phyloP scores from a whole-genome alignment of 2,329 filamentous ascomycete species.

The Aspergillus bombycis region DNA sequence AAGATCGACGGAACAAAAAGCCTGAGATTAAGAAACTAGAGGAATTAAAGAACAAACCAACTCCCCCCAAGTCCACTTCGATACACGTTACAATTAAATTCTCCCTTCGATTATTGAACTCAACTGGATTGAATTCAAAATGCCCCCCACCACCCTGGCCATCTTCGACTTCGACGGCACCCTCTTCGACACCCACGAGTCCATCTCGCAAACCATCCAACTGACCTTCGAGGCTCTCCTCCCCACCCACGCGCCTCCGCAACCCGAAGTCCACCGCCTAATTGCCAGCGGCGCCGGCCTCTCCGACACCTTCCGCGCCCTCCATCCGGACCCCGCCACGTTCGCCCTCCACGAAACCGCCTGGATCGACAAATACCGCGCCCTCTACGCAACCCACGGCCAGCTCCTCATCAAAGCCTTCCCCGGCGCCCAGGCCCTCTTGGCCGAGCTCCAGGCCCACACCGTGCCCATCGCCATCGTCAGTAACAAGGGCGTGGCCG shows the following conservation, averaged over 20 bases:
- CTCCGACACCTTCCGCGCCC: slow-evolving; percentile 13
- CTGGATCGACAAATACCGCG: slow-evolving; percentile 26
- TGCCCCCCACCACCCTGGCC: slow-evolving; percentile 9
- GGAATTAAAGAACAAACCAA: too few species aligned
- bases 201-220: slow-evolving; percentile 13
- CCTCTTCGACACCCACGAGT: slow-evolving; percentile 20
- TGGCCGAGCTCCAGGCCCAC: slow-evolving; percentile 14
- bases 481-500: slow-evolving; percentile 28
- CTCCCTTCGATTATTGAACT: too few species aligned
- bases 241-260: slow-evolving; percentile 5
- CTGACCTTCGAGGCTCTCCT: slow-evolving; percentile 17
- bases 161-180: slow-evolving; percentile 26
- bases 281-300: slow-evolving; percentile 18
- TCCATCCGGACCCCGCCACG: slow-evolving; percentile 7
- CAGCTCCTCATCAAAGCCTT: slow-evolving; percentile 25
- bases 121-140: too few species aligned
- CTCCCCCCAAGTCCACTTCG: too few species aligned
- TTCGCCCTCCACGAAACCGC: slow-evolving; percentile 17
- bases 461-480: slow-evolving; percentile 25
- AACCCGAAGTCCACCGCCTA: slow-evolving; percentile 5
- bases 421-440: slow-evolving; percentile 18
- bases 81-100: too few species aligned
- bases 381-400: slow-evolving; percentile 24
- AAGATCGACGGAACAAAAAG: too few species aligned
- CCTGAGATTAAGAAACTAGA: too few species aligned